Evolutionary conservation across 1,284 basidiomycete genomes (phyloP).

Genomic region (Athelia sp.): DNA sequence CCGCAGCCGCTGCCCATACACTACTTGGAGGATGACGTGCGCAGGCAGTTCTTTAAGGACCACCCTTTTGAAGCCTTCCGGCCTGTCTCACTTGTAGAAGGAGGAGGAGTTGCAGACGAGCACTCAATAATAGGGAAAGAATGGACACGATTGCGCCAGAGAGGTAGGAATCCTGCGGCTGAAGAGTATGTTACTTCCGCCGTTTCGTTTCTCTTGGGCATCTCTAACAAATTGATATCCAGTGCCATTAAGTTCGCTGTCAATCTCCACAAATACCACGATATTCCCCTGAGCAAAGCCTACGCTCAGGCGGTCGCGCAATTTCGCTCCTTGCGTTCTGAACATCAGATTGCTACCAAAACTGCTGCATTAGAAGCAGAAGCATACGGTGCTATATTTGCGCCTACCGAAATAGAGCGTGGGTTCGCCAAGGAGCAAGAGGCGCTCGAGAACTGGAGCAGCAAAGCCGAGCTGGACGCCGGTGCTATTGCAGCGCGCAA

Average conservation of each 20-base stretch:
- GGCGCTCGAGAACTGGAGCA: conserved; percentile 54
- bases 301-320: conserved; percentile 80
- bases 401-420: conserved; percentile 54
- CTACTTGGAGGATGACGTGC: conserved; percentile 84
- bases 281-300: conserved; percentile 70
- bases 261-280: conserved; percentile 69
- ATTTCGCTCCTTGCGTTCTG: conserved; percentile 82
- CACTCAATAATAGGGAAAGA: conserved; percentile 53
- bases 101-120: conserved; percentile 46
- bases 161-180: conserved; percentile 76
- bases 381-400: conserved; percentile 70
- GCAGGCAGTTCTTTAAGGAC: conserved; percentile 91
- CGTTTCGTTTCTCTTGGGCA: conserved; percentile 1
- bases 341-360: conserved; percentile 74
- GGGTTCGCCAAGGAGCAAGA: conserved; percentile 60
- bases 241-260: conserved; percentile 82
- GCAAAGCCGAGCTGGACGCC: conserved; percentile 49
- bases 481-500: conserved; percentile 62
- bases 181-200: conserved; percentile 85
- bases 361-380: conserved; percentile 83
- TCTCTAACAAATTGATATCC: conserved; percentile 9
- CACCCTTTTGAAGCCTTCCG: conserved; percentile 96
- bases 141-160: conserved; percentile 78
- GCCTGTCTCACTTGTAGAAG: conserved; percentile 76
- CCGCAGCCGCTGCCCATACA: conserved; percentile 60